These are phyloP conservation scores for Gonapodya prolifera DNA, from an alignment of 192 early-diverging fungal species.

Conservation along the genomic window DNA sequence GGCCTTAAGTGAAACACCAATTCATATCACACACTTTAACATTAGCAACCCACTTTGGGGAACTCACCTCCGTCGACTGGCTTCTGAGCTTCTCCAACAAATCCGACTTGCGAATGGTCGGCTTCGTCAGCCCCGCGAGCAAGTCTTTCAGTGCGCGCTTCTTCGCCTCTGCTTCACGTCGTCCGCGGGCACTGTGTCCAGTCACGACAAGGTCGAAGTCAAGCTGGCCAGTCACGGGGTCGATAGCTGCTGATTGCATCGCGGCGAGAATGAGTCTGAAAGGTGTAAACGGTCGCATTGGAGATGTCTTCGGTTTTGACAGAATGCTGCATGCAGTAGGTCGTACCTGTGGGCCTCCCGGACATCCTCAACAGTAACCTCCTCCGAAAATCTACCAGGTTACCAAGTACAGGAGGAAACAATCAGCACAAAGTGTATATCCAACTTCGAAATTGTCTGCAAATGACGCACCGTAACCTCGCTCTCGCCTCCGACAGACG, in stretches of 20 bases:
- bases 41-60: slow-evolving; percentile 13
- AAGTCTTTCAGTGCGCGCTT: slow-evolving; percentile 30
- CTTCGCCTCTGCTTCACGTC: slow-evolving; percentile 45
- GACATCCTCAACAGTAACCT: slow-evolving; percentile 72
- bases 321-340: no score
- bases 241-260: slow-evolving; percentile 80
- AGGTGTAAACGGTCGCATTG: no score
- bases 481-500: slow-evolving; percentile 88
- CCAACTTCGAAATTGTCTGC: no score
- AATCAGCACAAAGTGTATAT: background rate
- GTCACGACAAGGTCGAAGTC: slow-evolving; percentile 88
- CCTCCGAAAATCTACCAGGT: slow-evolving; percentile 41
- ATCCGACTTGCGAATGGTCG: slow-evolving; percentile 14
- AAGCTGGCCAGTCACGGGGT: slow-evolving; percentile 84
- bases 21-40: slow-evolving; percentile 26
- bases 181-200: slow-evolving; percentile 68
- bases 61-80: slow-evolving; percentile 10
- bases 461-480: slow-evolving; percentile 55
- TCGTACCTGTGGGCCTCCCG: slow-evolving; percentile 64
- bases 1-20: slow-evolving; percentile 22
- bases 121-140: slow-evolving; percentile 8
- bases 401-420: background rate
- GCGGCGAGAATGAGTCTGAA: slow-evolving; percentile 63
- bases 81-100: slow-evolving; percentile 16
- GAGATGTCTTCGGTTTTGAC: background rate